Evolutionary conservation across 2,329 filamentous ascomycete species (phyloP).

Genomic region (Cryphonectria japonica): DNA sequence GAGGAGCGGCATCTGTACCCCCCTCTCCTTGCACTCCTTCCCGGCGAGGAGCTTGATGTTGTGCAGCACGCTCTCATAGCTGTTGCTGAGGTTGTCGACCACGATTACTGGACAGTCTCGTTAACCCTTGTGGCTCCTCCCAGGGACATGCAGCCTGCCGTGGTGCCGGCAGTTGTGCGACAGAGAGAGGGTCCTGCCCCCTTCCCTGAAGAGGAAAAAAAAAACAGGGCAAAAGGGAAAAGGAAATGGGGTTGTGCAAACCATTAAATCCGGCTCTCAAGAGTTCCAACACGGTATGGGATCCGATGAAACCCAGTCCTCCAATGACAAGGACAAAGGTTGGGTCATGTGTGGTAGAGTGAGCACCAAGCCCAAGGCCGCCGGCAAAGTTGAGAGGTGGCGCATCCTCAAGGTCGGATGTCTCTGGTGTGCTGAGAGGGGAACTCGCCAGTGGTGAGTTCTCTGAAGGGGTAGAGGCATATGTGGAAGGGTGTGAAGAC

Average conservation of each 20-base stretch:
- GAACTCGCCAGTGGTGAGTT: constrained; percentile 31
- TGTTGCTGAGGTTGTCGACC: constrained; percentile 51
- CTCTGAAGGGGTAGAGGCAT: constrained; percentile 24
- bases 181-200: too few relatives aligned
- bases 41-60: constrained; percentile 36
- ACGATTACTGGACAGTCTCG: constrained; percentile 43
- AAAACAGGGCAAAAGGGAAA: accelerated
- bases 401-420: constrained; percentile 29
- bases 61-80: constrained; percentile 39
- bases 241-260: neutral
- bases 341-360: constrained; percentile 25
- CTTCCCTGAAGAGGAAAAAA: too few relatives aligned
- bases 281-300: constrained; percentile 57
- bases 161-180: neutral
- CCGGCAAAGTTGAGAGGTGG: constrained; percentile 21
- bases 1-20: constrained; percentile 35
- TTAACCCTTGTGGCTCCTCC: constrained; percentile 9
- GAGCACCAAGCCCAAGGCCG: constrained; percentile 21
- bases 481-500: constrained; percentile 21
- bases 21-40: constrained; percentile 35
- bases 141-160: neutral
- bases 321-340: constrained; percentile 53
- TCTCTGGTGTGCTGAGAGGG: constrained; percentile 29
- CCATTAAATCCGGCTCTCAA: constrained; percentile 57
- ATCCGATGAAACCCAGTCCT: constrained; percentile 59